Conservation (phyloP, 2,329 filamentous ascomycete species). For the Cylindrodendrum hubeiense region DNA sequence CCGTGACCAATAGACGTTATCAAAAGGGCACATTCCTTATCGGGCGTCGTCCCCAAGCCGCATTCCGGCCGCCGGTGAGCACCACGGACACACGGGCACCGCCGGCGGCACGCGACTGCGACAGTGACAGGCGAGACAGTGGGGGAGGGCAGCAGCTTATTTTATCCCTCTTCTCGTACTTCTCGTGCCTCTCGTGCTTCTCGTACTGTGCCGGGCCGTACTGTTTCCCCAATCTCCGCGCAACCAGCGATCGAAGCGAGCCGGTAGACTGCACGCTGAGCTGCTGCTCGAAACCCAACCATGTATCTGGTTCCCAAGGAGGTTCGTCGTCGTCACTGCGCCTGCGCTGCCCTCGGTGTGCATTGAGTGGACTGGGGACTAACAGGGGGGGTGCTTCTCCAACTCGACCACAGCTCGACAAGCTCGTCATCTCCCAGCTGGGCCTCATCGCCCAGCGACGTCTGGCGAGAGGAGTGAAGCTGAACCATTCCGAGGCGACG, state of each 20-base stretch:
- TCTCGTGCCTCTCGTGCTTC: too few relatives aligned
- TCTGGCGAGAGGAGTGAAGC: constrained; percentile 85
- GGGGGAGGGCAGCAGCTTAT: neutral
- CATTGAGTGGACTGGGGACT: constrained; percentile 21
- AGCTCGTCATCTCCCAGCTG: constrained; percentile 92
- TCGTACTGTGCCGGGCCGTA: neutral
- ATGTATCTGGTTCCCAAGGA: constrained; percentile 65
- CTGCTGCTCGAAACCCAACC: constrained; percentile 27
- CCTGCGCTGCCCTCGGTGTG: constrained; percentile 21
- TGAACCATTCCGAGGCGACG: constrained; percentile 91
- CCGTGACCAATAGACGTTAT: constrained; percentile 24
- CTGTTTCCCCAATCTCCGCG: neutral
- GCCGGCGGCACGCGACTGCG: neutral
- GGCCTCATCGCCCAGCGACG: constrained; percentile 89
- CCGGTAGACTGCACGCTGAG: neutral
- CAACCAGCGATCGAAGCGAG: neutral
- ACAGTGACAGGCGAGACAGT: neutral
- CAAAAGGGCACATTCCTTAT: constrained; percentile 19
- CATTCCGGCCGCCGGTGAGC: neutral
- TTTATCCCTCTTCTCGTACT: neutral
- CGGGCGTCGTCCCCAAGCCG: constrained; percentile 2
- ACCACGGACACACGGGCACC: neutral
- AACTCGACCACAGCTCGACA: constrained; percentile 78
- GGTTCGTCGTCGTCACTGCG: constrained; percentile 49
- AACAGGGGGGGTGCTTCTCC: constrained; percentile 30